Evolutionary conservation across 176 grass and related monocot species (phyloP), one percentile per base, ranked within the genome.

Genomic region (Triticum monococcum): DNA sequence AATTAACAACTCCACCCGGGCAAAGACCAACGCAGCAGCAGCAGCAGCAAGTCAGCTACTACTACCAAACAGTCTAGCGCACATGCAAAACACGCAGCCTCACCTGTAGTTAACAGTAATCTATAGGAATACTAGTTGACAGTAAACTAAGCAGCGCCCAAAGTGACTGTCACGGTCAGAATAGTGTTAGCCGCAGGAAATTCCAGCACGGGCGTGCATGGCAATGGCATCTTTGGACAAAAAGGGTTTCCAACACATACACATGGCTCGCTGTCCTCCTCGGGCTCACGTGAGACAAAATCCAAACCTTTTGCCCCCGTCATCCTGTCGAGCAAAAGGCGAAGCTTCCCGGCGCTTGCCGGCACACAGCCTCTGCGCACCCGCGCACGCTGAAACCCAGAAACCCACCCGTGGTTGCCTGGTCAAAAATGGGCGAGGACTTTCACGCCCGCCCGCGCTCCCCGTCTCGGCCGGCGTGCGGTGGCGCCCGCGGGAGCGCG

Each of bases 311-410:
- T 66, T 66, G 6, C 41, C 16, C 38, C 9, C 73, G 23, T 8
- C 73, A 17, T 18, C 59, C 14, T 84, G 89, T 87, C 89, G 68
- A 78, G 60, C 81, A 84, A 91, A 84, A 75, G 85, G 16, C 33
- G 68, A 68, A 84, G 85, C 89, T 81, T 91, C 81, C 36, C 85
- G 46, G 76, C 8, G 24, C 26, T 75, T 63, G 80, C 75, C 75
- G 56, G 37, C 78, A 25, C 33, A 62, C 68, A 71, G 56, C n/a
- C 76, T 14, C 31, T 78, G 52, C 75, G 4, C 75, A 18, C 30
- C 65, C 18, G 18, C 18, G 50, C 78, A 79, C 78, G 59, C 78
- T 30, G 24, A 41, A 26, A 65, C 6, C 77, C 10, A 59, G 18
- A 9, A 38, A 71, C 35, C 71, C 23, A 4, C 66, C 67, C 67